These are phyloP conservation scores for Lobosporangium transversale DNA, from an alignment of 192 early-diverging fungal species.

Conservation along the genomic window DNA sequence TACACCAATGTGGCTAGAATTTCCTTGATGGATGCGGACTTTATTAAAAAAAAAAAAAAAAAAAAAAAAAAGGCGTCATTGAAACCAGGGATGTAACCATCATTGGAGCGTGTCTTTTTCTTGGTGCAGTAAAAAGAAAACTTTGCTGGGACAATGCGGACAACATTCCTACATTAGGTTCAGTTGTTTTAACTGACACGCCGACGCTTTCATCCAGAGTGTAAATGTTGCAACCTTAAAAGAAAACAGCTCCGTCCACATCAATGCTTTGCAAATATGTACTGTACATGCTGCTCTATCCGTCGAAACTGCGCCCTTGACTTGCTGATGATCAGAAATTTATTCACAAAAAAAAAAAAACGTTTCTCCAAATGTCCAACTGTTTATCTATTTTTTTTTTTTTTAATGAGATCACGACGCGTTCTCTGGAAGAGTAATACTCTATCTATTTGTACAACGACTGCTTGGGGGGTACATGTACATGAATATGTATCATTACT, in stretches of 20 bases:
- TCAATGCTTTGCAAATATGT: too few relatives aligned
- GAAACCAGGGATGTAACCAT: not conserved
- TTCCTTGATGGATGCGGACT: not conserved
- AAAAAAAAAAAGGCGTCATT: slow-evolving; percentile 13
- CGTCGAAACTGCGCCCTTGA: not conserved
- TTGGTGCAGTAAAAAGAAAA: too few relatives aligned
- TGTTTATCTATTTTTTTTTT: slow-evolving; percentile 3
- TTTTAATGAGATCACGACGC: not conserved
- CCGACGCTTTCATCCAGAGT: not conserved
- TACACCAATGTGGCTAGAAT: too few relatives aligned
- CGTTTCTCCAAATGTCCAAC: not conserved
- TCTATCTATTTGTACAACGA: not conserved
- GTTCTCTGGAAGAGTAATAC: not conserved
- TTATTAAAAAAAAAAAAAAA: not conserved
- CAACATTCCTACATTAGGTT: too few relatives aligned
- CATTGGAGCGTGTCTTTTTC: not conserved
- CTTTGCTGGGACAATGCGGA: too few relatives aligned
- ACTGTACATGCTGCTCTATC: not conserved
- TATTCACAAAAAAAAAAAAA: not conserved
- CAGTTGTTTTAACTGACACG: not conserved
- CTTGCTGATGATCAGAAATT: not conserved
- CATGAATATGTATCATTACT: not conserved
- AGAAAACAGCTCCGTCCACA: too few relatives aligned
- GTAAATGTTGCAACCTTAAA: too few relatives aligned
- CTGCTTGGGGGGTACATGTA: too few relatives aligned